phyloP scores from a whole-genome alignment of 2,329 filamentous ascomycete species.

The Sporothrix phasma region DNA sequence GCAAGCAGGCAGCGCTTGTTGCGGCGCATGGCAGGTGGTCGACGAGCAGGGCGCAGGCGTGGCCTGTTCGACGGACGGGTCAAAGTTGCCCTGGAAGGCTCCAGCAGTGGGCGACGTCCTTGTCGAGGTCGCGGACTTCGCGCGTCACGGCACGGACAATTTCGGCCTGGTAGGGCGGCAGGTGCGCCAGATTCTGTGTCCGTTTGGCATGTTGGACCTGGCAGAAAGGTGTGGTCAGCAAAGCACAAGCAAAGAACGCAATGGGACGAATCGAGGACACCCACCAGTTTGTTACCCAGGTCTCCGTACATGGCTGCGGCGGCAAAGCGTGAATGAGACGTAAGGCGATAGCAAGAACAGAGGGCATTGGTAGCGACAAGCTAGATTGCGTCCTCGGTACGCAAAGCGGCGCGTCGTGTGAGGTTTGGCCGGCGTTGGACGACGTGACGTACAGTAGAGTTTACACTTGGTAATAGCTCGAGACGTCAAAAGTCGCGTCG shows the following conservation, averaged over 20 bases:
- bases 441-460: background rate
- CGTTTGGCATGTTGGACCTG: conserved; percentile 94
- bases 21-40: conserved; percentile 91
- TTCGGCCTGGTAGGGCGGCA: conserved; percentile 89
- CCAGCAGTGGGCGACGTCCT: conserved; percentile 69
- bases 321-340: background rate
- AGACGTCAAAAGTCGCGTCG: background rate
- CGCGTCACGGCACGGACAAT: conserved; percentile 77
- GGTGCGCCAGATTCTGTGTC: conserved; percentile 72
- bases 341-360: background rate
- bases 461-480: background rate
- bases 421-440: background rate
- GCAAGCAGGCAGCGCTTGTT: conserved; percentile 94
- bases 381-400: background rate
- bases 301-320: conserved; percentile 67
- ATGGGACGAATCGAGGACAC: too few relatives aligned
- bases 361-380: background rate
- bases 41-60: conserved; percentile 83
- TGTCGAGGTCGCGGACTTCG: conserved; percentile 88
- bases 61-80: conserved; percentile 71
- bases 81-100: conserved; percentile 79
- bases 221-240: background rate
- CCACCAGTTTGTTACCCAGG: conserved; percentile 72
- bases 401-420: too few relatives aligned
- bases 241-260: background rate